Evolutionary conservation across 148 eudicot genomes (phyloP).

Genomic region (Nepenthes gracilis): DNA sequence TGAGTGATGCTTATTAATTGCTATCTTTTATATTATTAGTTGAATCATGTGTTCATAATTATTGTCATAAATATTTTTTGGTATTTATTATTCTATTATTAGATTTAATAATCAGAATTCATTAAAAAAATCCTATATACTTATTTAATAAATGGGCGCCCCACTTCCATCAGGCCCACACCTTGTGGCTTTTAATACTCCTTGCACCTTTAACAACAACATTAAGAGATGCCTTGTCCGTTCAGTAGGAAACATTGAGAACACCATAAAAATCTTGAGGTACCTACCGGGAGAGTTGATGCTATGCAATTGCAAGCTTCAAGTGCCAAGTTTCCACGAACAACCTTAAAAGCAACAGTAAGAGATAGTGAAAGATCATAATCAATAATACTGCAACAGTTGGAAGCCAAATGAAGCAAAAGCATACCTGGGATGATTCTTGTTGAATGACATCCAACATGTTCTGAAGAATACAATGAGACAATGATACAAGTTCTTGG

Average conservation of each 20-base stretch:
- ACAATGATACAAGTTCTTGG: conserved; percentile 42
- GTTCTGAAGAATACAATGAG: conserved; percentile 25
- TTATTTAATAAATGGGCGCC: too few relatives aligned
- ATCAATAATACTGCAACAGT: conserved; percentile 2
- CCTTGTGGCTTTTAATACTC: too few relatives aligned
- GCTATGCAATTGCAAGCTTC: conserved; percentile 68
- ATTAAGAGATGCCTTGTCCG: neutral
- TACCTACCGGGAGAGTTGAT: conserved; percentile 35
- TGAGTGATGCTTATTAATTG: too few relatives aligned
- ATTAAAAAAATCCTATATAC: too few relatives aligned
- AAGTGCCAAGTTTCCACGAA: conserved; percentile 66
- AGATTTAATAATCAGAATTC: too few relatives aligned
- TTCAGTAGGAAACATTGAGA: too few relatives aligned
- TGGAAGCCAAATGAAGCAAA: conserved; percentile 3
- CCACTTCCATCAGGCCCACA: too few relatives aligned
- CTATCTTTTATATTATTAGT: too few relatives aligned
- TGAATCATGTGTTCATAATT: too few relatives aligned
- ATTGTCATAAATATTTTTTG: too few relatives aligned
- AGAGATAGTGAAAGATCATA: conserved; percentile 9
- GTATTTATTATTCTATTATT: too few relatives aligned
- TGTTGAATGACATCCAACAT: conserved; percentile 25
- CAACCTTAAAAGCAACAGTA: conserved; percentile 24
- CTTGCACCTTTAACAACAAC: too few relatives aligned
- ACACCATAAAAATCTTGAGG: conserved; percentile 1
- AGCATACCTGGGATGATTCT: conserved; percentile 47